These are phyloP conservation scores for Mixia osmundae DNA, from an alignment of 1,284 basidiomycete genomes.

Conservation along the genomic window DNA sequence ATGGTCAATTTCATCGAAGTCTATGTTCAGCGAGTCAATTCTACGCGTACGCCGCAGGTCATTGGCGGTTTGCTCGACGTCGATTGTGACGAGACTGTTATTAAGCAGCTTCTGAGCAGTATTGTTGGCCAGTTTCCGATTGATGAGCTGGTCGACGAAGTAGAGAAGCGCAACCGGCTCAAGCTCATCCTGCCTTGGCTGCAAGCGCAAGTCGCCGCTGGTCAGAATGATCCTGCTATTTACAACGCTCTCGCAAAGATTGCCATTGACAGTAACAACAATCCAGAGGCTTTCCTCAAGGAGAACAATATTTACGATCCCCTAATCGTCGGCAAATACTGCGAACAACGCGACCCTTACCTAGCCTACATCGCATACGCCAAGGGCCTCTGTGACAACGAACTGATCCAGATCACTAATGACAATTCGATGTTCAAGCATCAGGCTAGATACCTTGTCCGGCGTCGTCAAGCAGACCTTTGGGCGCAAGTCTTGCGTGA, in stretches of 20 bases:
- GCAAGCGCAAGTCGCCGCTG: conserved; percentile 71
- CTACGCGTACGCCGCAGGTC: conserved; percentile 92
- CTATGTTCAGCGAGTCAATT: conserved; percentile 96
- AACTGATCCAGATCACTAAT: conserved; percentile 90
- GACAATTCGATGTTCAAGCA: conserved; percentile 99
- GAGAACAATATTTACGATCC: conserved; percentile 98
- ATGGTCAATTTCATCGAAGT: conserved; percentile 96
- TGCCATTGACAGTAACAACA: conserved; percentile 94
- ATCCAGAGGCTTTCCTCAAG: conserved; percentile 90
- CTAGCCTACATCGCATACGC: conserved; percentile 98
- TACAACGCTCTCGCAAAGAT: conserved; percentile 98
- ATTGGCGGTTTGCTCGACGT: conserved; percentile 91
- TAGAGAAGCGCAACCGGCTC: conserved; percentile 83
- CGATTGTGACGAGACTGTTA: conserved; percentile 88
- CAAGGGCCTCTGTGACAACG: conserved; percentile 97
- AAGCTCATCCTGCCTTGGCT: conserved; percentile 97
- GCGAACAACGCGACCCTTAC: conserved; percentile 95
- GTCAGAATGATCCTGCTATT: conserved; percentile 73
- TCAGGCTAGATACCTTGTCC: conserved; percentile 92
- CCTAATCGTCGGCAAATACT: conserved; percentile 92
- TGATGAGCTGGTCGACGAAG: conserved; percentile 90
- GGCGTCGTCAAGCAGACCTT: conserved; percentile 80
- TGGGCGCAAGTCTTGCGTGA: conserved; percentile 84
- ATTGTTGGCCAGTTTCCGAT: conserved; percentile 95
- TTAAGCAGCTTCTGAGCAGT: conserved; percentile 78